Conservation (phyloP, 768 basidiomycete genomes). For the Mrakia gelida region DNA sequence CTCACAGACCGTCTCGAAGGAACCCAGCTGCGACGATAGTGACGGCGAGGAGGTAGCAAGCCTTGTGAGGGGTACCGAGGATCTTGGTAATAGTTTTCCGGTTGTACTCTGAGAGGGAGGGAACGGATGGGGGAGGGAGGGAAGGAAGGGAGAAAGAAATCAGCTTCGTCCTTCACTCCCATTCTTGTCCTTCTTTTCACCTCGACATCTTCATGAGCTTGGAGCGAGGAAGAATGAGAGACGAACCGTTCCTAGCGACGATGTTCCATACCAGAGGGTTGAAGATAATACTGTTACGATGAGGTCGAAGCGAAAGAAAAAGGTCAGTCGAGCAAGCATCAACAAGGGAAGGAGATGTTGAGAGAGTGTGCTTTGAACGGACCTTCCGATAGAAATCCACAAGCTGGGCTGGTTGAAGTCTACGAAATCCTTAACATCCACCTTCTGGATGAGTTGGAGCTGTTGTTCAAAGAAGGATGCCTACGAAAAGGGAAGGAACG, state of each 20-base stretch:
- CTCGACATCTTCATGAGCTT: background rate
- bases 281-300: slow-evolving; percentile 59
- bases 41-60: slow-evolving; percentile 81
- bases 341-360: background rate
- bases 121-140: background rate
- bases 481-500: background rate
- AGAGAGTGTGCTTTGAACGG: too few relatives aligned
- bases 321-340: background rate
- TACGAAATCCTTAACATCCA: slow-evolving; percentile 42
- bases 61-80: slow-evolving; percentile 66
- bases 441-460: background rate
- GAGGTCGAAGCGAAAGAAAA: background rate
- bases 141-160: background rate
- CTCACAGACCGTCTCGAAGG: slow-evolving; percentile 78
- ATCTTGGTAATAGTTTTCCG: slow-evolving; percentile 83
- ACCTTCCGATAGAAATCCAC: slow-evolving; percentile 54
- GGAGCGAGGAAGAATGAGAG: background rate
- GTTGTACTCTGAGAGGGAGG: slow-evolving; percentile 56
- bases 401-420: slow-evolving; percentile 65
- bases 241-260: slow-evolving; percentile 81
- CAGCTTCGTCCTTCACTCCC: background rate
- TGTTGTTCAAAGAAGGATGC: slow-evolving; percentile 3
- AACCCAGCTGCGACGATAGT: slow-evolving; percentile 82
- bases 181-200: background rate
- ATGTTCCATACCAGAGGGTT: slow-evolving; percentile 97